These are phyloP conservation scores for Sinapis alba DNA, from an alignment of 441 rosid genomes.

Conservation along the genomic window DNA sequence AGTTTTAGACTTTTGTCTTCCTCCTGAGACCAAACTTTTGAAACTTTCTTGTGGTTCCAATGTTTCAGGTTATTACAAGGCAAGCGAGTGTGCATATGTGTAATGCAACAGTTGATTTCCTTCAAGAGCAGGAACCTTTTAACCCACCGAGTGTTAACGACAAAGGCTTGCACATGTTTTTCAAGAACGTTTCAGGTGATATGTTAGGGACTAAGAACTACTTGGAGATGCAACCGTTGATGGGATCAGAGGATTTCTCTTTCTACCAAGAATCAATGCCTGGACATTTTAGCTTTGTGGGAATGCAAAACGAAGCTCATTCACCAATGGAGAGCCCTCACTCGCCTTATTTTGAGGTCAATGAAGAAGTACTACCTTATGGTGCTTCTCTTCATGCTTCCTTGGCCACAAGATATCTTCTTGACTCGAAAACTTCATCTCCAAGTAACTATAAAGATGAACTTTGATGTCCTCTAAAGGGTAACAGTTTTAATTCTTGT, in stretches of 20 bases:
- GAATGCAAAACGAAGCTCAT: constrained; percentile 57
- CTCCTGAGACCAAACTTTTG: not conserved
- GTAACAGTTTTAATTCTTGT: not conserved
- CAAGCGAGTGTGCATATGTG: constrained; percentile 93
- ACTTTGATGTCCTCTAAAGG: constrained; percentile 41
- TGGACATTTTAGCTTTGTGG: constrained; percentile 68
- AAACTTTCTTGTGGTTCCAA: not conserved
- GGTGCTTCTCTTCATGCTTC: constrained; percentile 96
- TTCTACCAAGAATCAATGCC: constrained; percentile 79
- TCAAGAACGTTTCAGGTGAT: constrained; percentile 59
- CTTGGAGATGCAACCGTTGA: constrained; percentile 60
- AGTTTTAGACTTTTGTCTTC: not conserved
- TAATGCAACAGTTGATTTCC: constrained; percentile 65
- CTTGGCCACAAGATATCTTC: constrained; percentile 67
- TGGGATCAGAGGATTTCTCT: constrained; percentile 94
- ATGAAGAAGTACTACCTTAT: constrained; percentile 74
- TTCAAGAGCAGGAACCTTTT: constrained; percentile 43
- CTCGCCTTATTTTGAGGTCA: constrained; percentile 64
- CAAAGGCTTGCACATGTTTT: constrained; percentile 58
- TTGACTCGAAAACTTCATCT: constrained; percentile 35
- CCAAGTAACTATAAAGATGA: constrained; percentile 52
- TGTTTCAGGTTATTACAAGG: constrained; percentile 66
- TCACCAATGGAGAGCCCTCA: constrained; percentile 49
- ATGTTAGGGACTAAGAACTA: constrained; percentile 64
- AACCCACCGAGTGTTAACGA: constrained; percentile 75